These are phyloP conservation scores for Fraxinus angustifolia DNA, from an alignment of 305 asterid species.

Conservation along the genomic window DNA sequence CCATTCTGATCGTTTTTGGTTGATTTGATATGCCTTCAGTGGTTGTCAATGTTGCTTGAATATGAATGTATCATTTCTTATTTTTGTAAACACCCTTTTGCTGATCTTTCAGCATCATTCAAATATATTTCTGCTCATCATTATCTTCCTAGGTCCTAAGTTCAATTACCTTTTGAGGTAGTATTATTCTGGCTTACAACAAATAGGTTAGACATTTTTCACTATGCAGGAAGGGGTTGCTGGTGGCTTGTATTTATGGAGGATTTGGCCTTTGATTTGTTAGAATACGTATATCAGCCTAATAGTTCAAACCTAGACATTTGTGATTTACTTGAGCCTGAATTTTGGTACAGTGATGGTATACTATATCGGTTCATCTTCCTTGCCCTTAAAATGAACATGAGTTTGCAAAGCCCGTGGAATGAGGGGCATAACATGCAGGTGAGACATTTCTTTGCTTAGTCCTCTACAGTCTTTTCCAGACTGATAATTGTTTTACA, in stretches of 20 bases:
- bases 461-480: constrained; percentile 13
- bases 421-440: constrained; percentile 31
- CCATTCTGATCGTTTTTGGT: constrained; percentile 4
- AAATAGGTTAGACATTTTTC: constrained; percentile 46
- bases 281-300: constrained; percentile 37
- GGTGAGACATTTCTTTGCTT: constrained; percentile 38
- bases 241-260: constrained; percentile 33
- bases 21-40: background rate
- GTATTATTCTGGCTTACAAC: constrained; percentile 22
- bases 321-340: constrained; percentile 38
- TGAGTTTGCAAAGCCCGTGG: constrained; percentile 44
- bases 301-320: constrained; percentile 39
- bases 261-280: constrained; percentile 40
- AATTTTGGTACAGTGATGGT: constrained; percentile 30
- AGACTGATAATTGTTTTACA: constrained; percentile 10
- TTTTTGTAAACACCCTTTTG: background rate
- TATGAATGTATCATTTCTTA: background rate
- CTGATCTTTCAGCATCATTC: constrained; percentile 9
- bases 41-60: background rate
- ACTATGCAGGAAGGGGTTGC: constrained; percentile 46
- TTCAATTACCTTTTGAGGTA: background rate
- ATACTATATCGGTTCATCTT: constrained; percentile 32
- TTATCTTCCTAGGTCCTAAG: background rate
- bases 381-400: constrained; percentile 39
- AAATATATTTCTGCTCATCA: constrained; percentile 2